Evolutionary conservation across 345 rosid genomes (phyloP).

Genomic region (Anastatica hierochuntica): DNA sequence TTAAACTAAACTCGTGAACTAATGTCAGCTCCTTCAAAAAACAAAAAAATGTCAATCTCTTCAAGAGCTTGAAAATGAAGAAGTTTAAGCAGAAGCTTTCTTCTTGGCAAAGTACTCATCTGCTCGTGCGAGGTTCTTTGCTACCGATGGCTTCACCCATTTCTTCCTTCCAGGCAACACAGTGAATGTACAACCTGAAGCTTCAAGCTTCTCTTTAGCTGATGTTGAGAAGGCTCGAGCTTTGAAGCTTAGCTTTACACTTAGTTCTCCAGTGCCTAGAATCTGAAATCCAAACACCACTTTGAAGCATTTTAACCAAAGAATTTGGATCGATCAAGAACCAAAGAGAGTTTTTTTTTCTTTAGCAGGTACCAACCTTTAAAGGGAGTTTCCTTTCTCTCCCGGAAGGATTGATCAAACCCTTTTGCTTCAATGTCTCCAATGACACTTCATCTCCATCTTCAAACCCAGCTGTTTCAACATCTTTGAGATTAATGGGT

Average conservation of each 20-base stretch:
- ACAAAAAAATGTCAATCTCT: too few species aligned
- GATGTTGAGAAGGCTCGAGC: slow-evolving; percentile 70
- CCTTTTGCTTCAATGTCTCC: slow-evolving; percentile 60
- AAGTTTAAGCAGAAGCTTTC: slow-evolving; percentile 44
- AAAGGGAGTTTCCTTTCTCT: slow-evolving; percentile 84
- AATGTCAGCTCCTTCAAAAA: too few species aligned
- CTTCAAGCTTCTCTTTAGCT: slow-evolving; percentile 82
- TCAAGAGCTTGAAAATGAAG: too few species aligned
- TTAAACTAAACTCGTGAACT: too few species aligned
- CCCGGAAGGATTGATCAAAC: slow-evolving; percentile 90
- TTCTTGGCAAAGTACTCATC: slow-evolving; percentile 86
- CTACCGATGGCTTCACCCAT: slow-evolving; percentile 84
- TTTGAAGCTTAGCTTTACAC: slow-evolving; percentile 61
- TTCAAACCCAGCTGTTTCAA: slow-evolving; percentile 65
- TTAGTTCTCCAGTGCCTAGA: slow-evolving; percentile 72
- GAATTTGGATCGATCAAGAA: background rate
- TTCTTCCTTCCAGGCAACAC: slow-evolving; percentile 84
- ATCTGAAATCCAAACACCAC: slow-evolving; percentile 46
- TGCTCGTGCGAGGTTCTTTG: slow-evolving; percentile 73
- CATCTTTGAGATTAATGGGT: slow-evolving; percentile 72
- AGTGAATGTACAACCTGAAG: slow-evolving; percentile 68
- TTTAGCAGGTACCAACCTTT: too few species aligned
- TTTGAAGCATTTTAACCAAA: too few species aligned
- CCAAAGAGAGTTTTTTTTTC: background rate
- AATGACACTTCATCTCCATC: slow-evolving; percentile 88